phyloP scores from a whole-genome alignment of 31 red algal species.

The Odonthalia washingtoniensis region DNA sequence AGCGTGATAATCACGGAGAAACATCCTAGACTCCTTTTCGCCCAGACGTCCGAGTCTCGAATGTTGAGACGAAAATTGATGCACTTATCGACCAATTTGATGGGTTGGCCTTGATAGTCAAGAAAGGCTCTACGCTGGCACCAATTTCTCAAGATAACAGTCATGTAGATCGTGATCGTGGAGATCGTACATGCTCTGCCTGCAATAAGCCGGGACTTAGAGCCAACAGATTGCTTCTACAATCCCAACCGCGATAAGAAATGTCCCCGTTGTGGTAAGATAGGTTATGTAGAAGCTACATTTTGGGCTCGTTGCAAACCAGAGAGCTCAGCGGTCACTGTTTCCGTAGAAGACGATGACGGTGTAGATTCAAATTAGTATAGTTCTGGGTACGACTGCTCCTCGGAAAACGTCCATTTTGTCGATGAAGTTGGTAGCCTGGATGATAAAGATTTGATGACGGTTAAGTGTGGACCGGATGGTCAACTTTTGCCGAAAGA shows the following conservation, averaged over 20 bases:
- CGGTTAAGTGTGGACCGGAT: too few relatives aligned
- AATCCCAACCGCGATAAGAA: background rate
- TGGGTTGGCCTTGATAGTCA: background rate
- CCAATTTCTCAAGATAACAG: background rate
- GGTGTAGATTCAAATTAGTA: too few relatives aligned
- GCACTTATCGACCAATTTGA: background rate
- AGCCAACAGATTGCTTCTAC: background rate
- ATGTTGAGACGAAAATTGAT: background rate
- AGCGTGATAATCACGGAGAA: background rate
- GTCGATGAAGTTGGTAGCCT: too few relatives aligned
- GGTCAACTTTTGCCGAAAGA: too few relatives aligned
- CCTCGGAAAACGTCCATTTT: too few relatives aligned
- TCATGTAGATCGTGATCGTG: background rate
- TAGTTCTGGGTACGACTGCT: too few relatives aligned
- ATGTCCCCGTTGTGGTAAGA: background rate
- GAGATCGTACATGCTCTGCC: background rate
- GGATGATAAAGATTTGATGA: too few relatives aligned
- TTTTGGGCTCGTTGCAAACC: too few relatives aligned
- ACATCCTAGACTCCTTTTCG: background rate
- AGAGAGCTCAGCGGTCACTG: too few relatives aligned
- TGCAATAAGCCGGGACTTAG: background rate
- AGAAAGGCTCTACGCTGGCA: background rate
- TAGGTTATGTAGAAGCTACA: background rate
- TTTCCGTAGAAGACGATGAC: too few relatives aligned
- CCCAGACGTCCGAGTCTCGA: background rate